A percentile compares a stretch with the other conserved stretches of the same genome.
Conservation (phyloP, 352 stramenopile species). For the Pythium apleroticum region DNA sequence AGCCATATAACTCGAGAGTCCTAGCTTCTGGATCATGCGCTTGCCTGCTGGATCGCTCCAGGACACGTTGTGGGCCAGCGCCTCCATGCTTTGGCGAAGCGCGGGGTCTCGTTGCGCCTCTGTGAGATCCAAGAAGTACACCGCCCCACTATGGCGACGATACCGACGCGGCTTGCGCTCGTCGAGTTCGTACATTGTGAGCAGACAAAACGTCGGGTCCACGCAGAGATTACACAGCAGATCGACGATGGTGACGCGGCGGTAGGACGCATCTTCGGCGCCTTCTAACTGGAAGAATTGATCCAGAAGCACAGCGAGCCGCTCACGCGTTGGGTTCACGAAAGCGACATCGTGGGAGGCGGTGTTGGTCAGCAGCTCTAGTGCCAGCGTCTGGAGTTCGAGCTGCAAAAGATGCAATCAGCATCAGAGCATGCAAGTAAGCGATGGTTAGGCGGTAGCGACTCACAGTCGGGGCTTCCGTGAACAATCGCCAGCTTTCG, state of each 20-base stretch:
- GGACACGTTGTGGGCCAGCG: constrained; percentile 67
- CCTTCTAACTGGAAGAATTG: constrained; percentile 32
- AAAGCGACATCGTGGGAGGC: constrained; percentile 15
- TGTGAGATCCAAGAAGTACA: constrained; percentile 53
- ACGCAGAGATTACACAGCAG: constrained; percentile 60
- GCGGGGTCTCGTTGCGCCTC: constrained; percentile 38
- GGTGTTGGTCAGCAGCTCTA: constrained; percentile 27
- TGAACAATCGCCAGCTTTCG: constrained; percentile 20
- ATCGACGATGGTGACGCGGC: constrained; percentile 48
- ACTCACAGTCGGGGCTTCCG: constrained; percentile 3
- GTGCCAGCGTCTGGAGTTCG: constrained; percentile 8
- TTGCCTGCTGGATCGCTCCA: constrained; percentile 73
- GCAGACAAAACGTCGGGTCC: constrained; percentile 47
- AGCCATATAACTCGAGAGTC: constrained; percentile 59
- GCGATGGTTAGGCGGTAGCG: too few species aligned
- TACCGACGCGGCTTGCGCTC: constrained; percentile 41
- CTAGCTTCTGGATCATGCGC: constrained; percentile 67
- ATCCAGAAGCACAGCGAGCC: constrained; percentile 33
- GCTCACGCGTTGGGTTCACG: constrained; percentile 28
- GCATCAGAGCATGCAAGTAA: too few species aligned
- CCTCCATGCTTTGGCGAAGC: constrained; percentile 64
- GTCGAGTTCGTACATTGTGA: constrained; percentile 72
- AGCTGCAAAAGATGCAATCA: background rate
- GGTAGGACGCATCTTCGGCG: constrained; percentile 11
- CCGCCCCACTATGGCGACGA: constrained; percentile 49